Conservation (phyloP, 768 basidiomycete species). For the Boletus rubescentipes region DNA sequence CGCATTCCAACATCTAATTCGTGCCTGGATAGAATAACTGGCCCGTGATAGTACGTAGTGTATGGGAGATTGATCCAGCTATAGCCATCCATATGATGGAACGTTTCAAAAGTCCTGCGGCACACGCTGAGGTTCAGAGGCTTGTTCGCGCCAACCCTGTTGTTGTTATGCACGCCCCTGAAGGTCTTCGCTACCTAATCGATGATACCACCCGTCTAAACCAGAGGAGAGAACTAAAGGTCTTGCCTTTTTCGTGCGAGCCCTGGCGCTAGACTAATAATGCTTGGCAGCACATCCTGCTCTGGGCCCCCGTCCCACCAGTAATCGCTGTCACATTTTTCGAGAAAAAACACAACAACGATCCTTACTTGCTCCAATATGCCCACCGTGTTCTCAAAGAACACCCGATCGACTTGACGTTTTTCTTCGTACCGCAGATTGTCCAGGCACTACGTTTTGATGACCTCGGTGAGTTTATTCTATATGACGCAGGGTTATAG, state of each 20-base stretch:
- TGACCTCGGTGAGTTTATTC: conserved; percentile 60
- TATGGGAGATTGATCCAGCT: conserved; percentile 83
- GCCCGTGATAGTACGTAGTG: conserved; percentile 63
- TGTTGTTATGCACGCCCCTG: conserved; percentile 70
- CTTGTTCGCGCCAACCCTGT: conserved; percentile 72
- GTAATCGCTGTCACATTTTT: conserved; percentile 81
- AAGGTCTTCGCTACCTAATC: conserved; percentile 78
- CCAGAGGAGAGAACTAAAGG: conserved; percentile 73
- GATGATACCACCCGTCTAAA: conserved; percentile 64
- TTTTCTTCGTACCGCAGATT: conserved; percentile 99
- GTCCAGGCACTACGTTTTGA: conserved; percentile 95
- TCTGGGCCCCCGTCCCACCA: conserved; percentile 89
- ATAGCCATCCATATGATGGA: conserved; percentile 84
- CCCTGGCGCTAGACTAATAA: not conserved
- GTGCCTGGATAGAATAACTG: conserved; percentile 51
- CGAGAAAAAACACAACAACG: conserved; percentile 77
- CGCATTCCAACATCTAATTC: not conserved
- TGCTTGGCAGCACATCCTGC: conserved; percentile 65
- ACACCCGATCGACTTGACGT: conserved; percentile 91
- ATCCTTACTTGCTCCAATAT: conserved; percentile 90
- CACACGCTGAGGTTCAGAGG: conserved; percentile 71
- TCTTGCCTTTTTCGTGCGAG: conserved; percentile 29
- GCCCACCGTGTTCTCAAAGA: conserved; percentile 93
- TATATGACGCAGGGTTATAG: not conserved
- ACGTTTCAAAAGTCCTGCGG: conserved; percentile 70